Base-by-base conservation (phyloP, 768 basidiomycete species). In the Daedaleopsis nitida region DNA sequence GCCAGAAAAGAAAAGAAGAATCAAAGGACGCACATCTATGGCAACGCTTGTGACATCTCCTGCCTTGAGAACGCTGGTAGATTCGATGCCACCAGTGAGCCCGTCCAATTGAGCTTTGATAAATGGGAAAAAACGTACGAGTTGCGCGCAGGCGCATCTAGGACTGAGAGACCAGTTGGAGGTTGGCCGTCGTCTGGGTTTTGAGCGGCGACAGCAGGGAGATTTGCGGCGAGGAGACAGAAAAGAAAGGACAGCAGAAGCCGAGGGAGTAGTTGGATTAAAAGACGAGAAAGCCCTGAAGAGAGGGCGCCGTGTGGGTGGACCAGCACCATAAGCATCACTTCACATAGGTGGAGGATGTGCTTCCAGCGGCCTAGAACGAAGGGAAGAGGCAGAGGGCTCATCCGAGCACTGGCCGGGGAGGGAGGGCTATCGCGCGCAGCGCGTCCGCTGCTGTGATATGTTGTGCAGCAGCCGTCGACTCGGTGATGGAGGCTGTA, bases 11-110 rank as follows among this genome's bases (percentile, higher is more conserved):
- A 27, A 60, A 9, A 17, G 39, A 27, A 50, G 21, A 19, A 42
- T 50, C 35, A 54, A 13, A 21, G n/a, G 35, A 58, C 65, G 19
- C 57, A 75, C 76, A 48, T 77, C 73, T 35, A 75, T 63, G 3
- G 73, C 68, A 49, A 77, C 66, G 34, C 56, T 55, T 16, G 71
- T 55, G 23, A 59, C 49, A 45, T 64, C 66, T 12, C 73, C 73
- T 1, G 72, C 73, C 57, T 70, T 58, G 38, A 66, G 52, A 23
- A 58, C 52, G 24, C 73, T 74, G 50, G 1, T 37, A 10, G 17
- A 12, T n/a, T 17, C 12, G 16, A 13, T 11, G 10, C 24, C 10
- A 27, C 34, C 13, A 23, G 39, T 52, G n/a, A 60, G 47, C 27
- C 4, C 6, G 44, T 52, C 32, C 51, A 16, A 12, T 10, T 34